Conservation (phyloP, 108 stramenopile species). For the Cyclotella kingstonii region DNA sequence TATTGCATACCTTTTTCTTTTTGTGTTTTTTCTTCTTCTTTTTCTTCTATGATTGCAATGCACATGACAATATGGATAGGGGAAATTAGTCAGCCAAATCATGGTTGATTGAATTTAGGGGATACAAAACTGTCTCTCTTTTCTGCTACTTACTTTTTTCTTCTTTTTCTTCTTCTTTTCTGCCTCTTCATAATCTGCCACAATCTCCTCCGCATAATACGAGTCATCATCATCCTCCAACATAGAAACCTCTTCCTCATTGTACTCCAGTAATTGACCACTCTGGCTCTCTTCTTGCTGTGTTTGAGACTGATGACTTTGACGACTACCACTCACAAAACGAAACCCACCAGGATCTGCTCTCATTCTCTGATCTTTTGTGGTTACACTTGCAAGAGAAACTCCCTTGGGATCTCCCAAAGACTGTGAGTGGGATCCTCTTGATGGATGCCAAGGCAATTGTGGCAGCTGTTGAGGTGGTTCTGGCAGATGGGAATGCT, state of each 20-base stretch:
- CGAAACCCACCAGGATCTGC: slow-evolving; percentile 8
- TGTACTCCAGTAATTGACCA: neutral
- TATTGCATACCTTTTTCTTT: slow-evolving; percentile 5
- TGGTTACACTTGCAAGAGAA: neutral
- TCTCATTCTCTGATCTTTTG: neutral
- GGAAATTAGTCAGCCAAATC: no score
- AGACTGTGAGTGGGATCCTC: no score
- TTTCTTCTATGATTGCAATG: neutral
- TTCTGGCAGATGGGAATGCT: no score
- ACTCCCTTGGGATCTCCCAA: no score
- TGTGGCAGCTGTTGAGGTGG: no score
- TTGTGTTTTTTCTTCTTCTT: no score
- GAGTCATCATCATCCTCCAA: slow-evolving; percentile 8
- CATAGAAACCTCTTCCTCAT: slow-evolving; percentile 9
- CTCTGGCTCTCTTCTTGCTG: no score
- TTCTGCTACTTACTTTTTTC: slow-evolving; percentile 6
- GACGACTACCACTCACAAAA: no score
- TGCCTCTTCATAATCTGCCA: slow-evolving; percentile 3
- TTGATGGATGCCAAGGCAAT: no score
- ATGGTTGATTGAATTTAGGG: no score
- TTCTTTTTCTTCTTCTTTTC: neutral
- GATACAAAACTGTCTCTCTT: neutral
- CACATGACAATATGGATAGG: neutral
- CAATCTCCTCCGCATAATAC: no score
- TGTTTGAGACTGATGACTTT: no score